These are phyloP conservation scores for Pythium brassicae DNA, from an alignment of 352 stramenopile genomes.

Conservation along the genomic window DNA sequence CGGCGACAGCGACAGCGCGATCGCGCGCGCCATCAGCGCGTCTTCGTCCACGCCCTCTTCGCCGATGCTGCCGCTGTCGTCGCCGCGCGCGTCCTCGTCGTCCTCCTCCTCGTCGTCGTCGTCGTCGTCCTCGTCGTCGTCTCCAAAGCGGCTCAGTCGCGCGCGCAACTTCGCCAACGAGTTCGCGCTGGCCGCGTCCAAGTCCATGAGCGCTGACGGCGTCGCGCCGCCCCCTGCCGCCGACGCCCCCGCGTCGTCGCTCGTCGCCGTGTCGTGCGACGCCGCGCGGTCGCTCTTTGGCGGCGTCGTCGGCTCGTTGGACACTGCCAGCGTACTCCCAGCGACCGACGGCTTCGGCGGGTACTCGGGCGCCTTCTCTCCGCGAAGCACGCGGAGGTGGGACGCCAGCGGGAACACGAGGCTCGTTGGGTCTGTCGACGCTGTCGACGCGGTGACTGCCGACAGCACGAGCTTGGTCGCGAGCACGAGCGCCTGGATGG, in stretches of 20 bases:
- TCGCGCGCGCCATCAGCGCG: slow-evolving; percentile 84
- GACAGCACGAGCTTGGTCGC: slow-evolving; percentile 66
- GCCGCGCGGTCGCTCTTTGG: slow-evolving; percentile 23
- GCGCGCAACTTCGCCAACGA: slow-evolving; percentile 59
- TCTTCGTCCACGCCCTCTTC: slow-evolving; percentile 84
- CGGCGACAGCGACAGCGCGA: slow-evolving; percentile 82
- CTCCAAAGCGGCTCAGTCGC: slow-evolving; percentile 63
- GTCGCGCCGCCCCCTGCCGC: too few species aligned
- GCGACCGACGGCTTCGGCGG: slow-evolving; percentile 16
- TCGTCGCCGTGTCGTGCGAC: neutral
- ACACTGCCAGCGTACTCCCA: neutral
- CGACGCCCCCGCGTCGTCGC: slow-evolving; percentile 22
- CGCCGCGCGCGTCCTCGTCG: slow-evolving; percentile 41
- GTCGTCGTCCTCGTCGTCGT: slow-evolving; percentile 40
- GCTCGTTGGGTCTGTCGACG: slow-evolving; percentile 9
- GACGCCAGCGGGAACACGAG: slow-evolving; percentile 45
- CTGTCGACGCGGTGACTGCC: slow-evolving; percentile 17
- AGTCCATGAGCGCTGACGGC: slow-evolving; percentile 51
- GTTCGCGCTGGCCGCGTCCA: slow-evolving; percentile 55
- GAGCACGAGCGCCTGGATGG: slow-evolving; percentile 69
- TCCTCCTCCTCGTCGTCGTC: slow-evolving; percentile 61
- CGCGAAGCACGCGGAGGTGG: slow-evolving; percentile 72
- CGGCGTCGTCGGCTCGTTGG: slow-evolving; percentile 22
- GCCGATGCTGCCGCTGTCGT: slow-evolving; percentile 40
- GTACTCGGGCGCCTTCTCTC: slow-evolving; percentile 54